Evolutionary conservation across 345 rosid species (phyloP).

Genomic region (Sisymbrium irio): DNA sequence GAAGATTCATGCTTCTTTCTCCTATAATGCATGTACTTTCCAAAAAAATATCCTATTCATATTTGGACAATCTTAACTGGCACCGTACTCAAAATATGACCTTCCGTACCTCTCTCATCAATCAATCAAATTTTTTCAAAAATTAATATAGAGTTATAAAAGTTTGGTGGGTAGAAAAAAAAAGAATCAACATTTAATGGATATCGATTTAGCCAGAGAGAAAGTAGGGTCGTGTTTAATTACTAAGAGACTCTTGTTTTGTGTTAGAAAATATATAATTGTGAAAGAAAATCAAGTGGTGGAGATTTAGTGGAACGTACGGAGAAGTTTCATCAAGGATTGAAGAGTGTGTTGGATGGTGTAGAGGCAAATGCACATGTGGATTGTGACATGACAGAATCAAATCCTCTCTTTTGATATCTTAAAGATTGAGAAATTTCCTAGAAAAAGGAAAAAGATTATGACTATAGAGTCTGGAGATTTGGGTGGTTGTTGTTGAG

Average conservation of each 20-base stretch:
- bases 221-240: slow-evolving; percentile 21
- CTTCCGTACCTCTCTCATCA: slow-evolving; percentile 37
- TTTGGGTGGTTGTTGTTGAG: slow-evolving; percentile 13
- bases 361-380: slow-evolving; percentile 37
- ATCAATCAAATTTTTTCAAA: slow-evolving; percentile 3
- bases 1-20: slow-evolving; percentile 35
- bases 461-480: slow-evolving; percentile 8
- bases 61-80: slow-evolving; percentile 36
- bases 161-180: slow-evolving; percentile 6
- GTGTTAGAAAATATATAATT: background rate
- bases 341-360: slow-evolving; percentile 38
- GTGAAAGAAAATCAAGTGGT: slow-evolving; percentile 12
- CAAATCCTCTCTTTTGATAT: slow-evolving; percentile 20
- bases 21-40: slow-evolving; percentile 27
- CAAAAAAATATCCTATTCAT: slow-evolving; percentile 20
- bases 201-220: slow-evolving; percentile 19
- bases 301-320: slow-evolving; percentile 24
- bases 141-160: background rate
- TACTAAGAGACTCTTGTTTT: slow-evolving; percentile 12
- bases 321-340: slow-evolving; percentile 32
- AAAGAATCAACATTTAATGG: slow-evolving; percentile 19
- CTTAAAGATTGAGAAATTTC: slow-evolving; percentile 18
- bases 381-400: slow-evolving; percentile 31
- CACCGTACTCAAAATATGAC: slow-evolving; percentile 40
- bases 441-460: slow-evolving; percentile 1